A percentile compares a stretch with the other conserved stretches of the same genome.
These are phyloP conservation scores for Suillus discolor DNA, from an alignment of 768 basidiomycete species.

Conservation along the genomic window DNA sequence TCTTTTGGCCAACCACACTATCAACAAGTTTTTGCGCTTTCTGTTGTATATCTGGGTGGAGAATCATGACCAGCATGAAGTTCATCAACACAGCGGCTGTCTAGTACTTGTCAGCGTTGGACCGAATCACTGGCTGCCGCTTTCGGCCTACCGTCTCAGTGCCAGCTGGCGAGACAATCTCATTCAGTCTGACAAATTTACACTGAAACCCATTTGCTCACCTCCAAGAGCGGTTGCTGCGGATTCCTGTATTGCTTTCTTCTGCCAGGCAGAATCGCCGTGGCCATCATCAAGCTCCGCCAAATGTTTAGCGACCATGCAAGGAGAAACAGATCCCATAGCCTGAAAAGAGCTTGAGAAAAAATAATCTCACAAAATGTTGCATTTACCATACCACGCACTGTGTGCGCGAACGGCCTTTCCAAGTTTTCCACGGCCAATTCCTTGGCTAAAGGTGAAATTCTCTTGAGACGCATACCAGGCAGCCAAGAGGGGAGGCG, in stretches of 20 bases:
- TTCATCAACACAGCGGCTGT: conserved; percentile 6
- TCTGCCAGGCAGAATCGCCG: background rate
- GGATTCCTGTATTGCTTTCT: conserved; percentile 9
- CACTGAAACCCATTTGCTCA: background rate
- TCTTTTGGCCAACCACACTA: conserved; percentile 11
- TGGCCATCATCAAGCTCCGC: background rate
- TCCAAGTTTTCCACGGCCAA: conserved; percentile 7
- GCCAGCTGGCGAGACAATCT: conserved; percentile 1
- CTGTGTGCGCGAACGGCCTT: conserved; percentile 10
- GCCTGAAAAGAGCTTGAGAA: conserved; percentile 16
- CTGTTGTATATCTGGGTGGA: conserved; percentile 17
- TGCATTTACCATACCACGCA: conserved; percentile 6
- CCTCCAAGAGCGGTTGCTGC: conserved; percentile 9
- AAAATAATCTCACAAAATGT: background rate
- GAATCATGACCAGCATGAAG: conserved; percentile 19
- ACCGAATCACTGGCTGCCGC: background rate
- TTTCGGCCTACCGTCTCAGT: conserved; percentile 6
- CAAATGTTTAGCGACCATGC: conserved; percentile 11
- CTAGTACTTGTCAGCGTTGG: background rate
- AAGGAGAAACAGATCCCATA: conserved; percentile 20
- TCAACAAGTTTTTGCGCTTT: conserved; percentile 33
- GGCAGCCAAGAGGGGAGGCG: conserved; percentile 16
- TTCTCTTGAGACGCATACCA: conserved; percentile 12
- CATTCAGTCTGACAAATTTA: background rate
- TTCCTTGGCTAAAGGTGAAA: background rate